These are phyloP conservation scores for Chionographis japonica DNA, from an alignment of 106 monocot species.

Conservation along the genomic window DNA sequence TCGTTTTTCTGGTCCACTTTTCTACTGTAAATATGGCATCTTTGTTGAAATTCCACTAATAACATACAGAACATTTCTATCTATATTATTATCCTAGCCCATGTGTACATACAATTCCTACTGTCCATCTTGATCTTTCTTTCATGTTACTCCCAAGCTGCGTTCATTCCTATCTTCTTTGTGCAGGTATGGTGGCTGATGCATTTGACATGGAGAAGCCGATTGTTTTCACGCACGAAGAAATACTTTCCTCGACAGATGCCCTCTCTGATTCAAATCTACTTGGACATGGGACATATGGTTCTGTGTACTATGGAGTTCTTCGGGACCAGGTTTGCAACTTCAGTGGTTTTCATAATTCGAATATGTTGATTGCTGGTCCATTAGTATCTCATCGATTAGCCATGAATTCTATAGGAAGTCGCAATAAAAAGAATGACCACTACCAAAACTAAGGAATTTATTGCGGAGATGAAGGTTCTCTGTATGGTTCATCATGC, in stretches of 20 bases:
- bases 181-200: slow-evolving; percentile 62
- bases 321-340: slow-evolving; percentile 85
- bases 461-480: slow-evolving; percentile 88
- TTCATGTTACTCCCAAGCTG: background rate
- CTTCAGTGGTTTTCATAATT: background rate
- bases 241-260: slow-evolving; percentile 70
- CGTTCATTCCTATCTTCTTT: slow-evolving; percentile 2
- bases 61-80: too few species aligned
- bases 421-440: slow-evolving; percentile 98
- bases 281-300: slow-evolving; percentile 92
- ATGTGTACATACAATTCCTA: too few species aligned
- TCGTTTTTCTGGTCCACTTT: too few species aligned
- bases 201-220: slow-evolving; percentile 92
- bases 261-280: slow-evolving; percentile 87
- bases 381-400: slow-evolving; percentile 1
- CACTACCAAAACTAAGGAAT: slow-evolving; percentile 94
- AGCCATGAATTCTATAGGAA: slow-evolving; percentile 47
- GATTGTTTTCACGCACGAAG: slow-evolving; percentile 76
- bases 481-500: slow-evolving; percentile 98
- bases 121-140: background rate
- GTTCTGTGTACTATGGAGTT: slow-evolving; percentile 93
- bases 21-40: too few species aligned
- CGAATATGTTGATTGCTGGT: background rate
- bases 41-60: too few species aligned
- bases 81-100: too few species aligned